Conservation (phyloP, 1,284 basidiomycete genomes). For the Xerocomus nothofagi region DNA sequence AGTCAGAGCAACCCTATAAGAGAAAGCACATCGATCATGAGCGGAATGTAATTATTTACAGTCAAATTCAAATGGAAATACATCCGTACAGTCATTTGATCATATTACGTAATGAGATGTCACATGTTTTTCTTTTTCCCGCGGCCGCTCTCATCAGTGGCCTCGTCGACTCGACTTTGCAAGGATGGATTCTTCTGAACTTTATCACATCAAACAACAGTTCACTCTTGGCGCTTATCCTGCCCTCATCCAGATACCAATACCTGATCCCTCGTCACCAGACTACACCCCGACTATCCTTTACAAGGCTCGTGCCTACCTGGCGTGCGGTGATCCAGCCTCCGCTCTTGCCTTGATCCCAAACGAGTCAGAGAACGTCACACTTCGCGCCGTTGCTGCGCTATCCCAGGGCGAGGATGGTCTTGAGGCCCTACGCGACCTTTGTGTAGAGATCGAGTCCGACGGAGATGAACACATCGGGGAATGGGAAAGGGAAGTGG, state of each 20-base stretch:
- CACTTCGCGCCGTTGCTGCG: slow-evolving; percentile 69
- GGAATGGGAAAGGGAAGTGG: slow-evolving; percentile 65
- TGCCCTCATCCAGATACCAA: slow-evolving; percentile 49
- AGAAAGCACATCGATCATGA: too few relatives aligned
- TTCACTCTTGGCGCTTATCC: slow-evolving; percentile 80
- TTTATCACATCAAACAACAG: slow-evolving; percentile 84
- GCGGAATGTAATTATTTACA: too few relatives aligned
- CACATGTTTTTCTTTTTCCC: too few relatives aligned
- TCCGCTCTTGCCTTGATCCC: slow-evolving; percentile 58
- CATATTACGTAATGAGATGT: neutral
- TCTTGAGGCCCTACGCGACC: slow-evolving; percentile 81
- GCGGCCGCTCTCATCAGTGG: too few relatives aligned
- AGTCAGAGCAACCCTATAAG: too few relatives aligned
- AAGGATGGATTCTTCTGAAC: slow-evolving; percentile 70
- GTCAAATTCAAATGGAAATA: too few relatives aligned
- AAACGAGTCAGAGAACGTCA: slow-evolving; percentile 59
- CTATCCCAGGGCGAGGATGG: slow-evolving; percentile 67
- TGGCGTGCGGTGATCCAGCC: slow-evolving; percentile 69
- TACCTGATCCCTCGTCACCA: slow-evolving; percentile 61
- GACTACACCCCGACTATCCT: slow-evolving; percentile 67
- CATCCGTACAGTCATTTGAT: too few relatives aligned
- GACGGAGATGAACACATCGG: slow-evolving; percentile 62
- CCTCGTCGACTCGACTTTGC: too few relatives aligned
- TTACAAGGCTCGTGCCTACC: slow-evolving; percentile 82
- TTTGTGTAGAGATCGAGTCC: slow-evolving; percentile 83